phyloP scores from a whole-genome alignment of 257 asterid species.

The Solanum chiquidenum region DNA sequence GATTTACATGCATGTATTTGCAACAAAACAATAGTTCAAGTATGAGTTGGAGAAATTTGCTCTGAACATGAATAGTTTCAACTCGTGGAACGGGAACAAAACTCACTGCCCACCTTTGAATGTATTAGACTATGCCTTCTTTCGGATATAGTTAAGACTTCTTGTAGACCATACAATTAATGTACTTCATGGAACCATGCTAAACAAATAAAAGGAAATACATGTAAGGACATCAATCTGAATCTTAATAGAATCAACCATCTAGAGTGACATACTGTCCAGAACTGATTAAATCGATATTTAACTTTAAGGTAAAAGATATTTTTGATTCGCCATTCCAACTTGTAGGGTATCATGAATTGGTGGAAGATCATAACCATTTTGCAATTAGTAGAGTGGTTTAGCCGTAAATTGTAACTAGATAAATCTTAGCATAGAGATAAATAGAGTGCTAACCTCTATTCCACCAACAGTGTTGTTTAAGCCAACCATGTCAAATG shows the following conservation, averaged over 20 bases:
- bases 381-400: neutral
- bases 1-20: neutral
- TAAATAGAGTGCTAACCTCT: constrained; percentile 36
- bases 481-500: constrained; percentile 70
- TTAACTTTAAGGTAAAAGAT: neutral
- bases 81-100: neutral
- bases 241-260: neutral
- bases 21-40: neutral
- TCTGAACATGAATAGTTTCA: neutral
- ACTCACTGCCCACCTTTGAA: neutral
- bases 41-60: neutral
- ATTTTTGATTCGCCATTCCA: neutral
- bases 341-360: neutral
- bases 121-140: neutral
- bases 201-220: neutral
- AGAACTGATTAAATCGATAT: neutral
- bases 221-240: neutral
- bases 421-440: neutral
- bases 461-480: constrained; percentile 72
- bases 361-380: neutral
- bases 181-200: neutral
- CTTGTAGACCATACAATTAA: neutral
- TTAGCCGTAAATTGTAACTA: neutral
- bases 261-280: neutral
- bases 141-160: neutral